Percentiles rank a stretch among this genome's conserved stretches.
Evolutionary conservation across 345 rosid genomes (phyloP).

Genomic region (Eucalyptus fibrosa): DNA sequence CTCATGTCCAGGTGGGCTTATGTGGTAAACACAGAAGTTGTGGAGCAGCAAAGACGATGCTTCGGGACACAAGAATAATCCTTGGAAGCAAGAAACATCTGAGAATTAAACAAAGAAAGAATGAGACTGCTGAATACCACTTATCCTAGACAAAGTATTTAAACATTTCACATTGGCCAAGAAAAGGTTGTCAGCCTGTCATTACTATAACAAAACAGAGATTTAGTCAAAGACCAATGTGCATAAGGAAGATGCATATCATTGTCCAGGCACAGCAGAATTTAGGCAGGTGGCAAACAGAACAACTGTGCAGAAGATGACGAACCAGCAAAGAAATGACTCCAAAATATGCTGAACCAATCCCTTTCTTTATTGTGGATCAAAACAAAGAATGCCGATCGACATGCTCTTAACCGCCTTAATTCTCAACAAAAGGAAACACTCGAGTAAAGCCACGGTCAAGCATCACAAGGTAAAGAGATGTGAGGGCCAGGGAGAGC

Average conservation of each 20-base stretch:
- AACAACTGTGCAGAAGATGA: not conserved
- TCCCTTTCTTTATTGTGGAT: not conserved
- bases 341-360: not conserved
- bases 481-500: not conserved
- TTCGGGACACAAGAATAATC: conserved; percentile 79
- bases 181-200: not conserved
- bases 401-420: not conserved
- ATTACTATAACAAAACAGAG: not conserved
- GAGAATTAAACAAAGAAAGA: not conserved
- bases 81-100: conserved; percentile 89
- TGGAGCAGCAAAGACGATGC: conserved; percentile 72
- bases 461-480: not conserved
- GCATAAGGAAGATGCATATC: not conserved
- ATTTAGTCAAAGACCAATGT: not conserved
- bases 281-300: not conserved
- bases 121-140: not conserved
- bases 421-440: not conserved
- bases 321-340: not conserved
- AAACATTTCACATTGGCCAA: not conserved
- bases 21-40: conserved; percentile 90
- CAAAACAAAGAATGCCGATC: not conserved
- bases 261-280: not conserved
- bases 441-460: not conserved
- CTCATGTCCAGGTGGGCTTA: conserved; percentile 97
- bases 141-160: not conserved